phyloP scores from a whole-genome alignment of 345 rosid genomes.

The Microthlaspi erraticum region DNA sequence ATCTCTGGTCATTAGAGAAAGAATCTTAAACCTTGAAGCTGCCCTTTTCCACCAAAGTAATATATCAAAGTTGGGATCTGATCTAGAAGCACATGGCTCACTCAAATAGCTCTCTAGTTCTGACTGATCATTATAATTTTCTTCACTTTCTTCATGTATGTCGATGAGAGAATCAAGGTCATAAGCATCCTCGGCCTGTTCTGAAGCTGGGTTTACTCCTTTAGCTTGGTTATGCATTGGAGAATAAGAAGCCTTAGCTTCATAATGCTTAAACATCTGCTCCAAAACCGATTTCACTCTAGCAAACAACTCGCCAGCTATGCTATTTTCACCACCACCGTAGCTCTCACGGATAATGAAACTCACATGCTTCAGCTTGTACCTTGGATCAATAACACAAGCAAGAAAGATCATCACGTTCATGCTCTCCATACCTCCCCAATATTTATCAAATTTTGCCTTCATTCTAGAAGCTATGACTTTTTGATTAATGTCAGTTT shows the following conservation, averaged over 20 bases:
- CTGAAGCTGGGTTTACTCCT: not conserved
- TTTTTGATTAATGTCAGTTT: not conserved
- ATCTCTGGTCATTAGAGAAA: constrained; percentile 11
- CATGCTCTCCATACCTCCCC: not conserved
- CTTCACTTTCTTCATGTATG: constrained; percentile 4
- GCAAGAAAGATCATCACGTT: not conserved
- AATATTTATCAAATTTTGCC: constrained; percentile 1
- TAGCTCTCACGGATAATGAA: not conserved
- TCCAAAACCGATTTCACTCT: not conserved
- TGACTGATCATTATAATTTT: not conserved
- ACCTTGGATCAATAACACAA: not conserved
- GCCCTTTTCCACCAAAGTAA: not conserved
- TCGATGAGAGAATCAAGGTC: not conserved
- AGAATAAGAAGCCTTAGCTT: too few species aligned
- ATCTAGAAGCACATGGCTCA: not conserved
- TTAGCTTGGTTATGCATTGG: not conserved
- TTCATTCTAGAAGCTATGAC: not conserved
- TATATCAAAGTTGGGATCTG: not conserved
- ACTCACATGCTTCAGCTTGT: constrained; percentile 5
- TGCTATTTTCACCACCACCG: not conserved
- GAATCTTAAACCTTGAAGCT: not conserved
- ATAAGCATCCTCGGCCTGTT: not conserved
- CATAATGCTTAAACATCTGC: not conserved
- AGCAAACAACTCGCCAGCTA: not conserved
- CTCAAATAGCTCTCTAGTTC: not conserved